A percentile compares a stretch with the other conserved stretches of the same genome.
Evolutionary conservation across 2,329 filamentous ascomycete genomes (phyloP).

Genomic region (Rhytidhysteron rufulum): DNA sequence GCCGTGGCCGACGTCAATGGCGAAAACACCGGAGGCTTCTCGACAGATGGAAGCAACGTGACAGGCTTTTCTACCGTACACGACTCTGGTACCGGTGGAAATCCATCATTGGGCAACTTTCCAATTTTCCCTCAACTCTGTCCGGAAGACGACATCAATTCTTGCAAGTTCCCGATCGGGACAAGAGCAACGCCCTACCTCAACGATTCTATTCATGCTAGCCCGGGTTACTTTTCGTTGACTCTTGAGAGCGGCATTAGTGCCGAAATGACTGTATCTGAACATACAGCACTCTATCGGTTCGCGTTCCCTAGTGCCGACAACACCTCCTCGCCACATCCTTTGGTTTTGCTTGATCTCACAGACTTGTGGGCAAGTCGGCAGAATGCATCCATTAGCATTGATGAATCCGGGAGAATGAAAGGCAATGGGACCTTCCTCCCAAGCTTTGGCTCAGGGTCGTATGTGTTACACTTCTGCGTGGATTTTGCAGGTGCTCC

Average conservation of each 20-base stretch:
- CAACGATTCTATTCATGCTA: slow-evolving; percentile 49
- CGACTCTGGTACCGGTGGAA: slow-evolving; percentile 36
- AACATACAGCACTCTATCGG: slow-evolving; percentile 58
- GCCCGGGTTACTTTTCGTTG: slow-evolving; percentile 59
- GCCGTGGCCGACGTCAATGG: slow-evolving; percentile 46
- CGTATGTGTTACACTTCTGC: slow-evolving; percentile 58
- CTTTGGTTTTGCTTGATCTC: slow-evolving; percentile 58
- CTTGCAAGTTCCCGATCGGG: slow-evolving; percentile 52
- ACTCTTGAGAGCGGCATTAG: slow-evolving; percentile 53
- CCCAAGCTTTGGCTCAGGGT: slow-evolving; percentile 61
- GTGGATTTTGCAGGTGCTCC: slow-evolving; percentile 52
- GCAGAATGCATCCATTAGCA: slow-evolving; percentile 49
- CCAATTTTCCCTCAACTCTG: slow-evolving; percentile 68
- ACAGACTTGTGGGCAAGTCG: slow-evolving; percentile 55
- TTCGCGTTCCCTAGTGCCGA: slow-evolving; percentile 50
- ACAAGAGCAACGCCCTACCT: slow-evolving; percentile 49
- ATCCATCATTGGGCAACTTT: slow-evolving; percentile 68
- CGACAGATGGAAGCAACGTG: slow-evolving; percentile 41
- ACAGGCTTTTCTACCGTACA: slow-evolving; percentile 39
- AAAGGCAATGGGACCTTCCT: slow-evolving; percentile 56
- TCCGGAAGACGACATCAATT: slow-evolving; percentile 57
- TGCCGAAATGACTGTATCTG: slow-evolving; percentile 59
- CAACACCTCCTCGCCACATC: slow-evolving; percentile 40
- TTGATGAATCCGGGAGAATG: slow-evolving; percentile 54
- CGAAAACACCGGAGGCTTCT: slow-evolving; percentile 55